These are phyloP conservation scores for Lentinus polychrous DNA, from an alignment of 1,284 basidiomycete genomes.

Conservation along the genomic window DNA sequence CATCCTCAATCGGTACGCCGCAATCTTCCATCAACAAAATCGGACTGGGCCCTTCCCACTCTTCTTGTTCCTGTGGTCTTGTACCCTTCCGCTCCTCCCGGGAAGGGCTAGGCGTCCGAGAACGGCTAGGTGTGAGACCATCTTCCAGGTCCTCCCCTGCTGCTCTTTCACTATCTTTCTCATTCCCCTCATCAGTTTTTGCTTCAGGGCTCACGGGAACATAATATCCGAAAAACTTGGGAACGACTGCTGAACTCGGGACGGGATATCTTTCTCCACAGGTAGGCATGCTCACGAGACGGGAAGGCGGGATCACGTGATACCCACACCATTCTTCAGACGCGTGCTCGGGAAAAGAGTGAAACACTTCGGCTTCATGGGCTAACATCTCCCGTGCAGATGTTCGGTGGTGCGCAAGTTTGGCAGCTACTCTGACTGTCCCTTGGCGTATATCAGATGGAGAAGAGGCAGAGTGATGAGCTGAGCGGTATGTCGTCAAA, in stretches of 20 bases:
- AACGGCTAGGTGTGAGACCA: too few relatives aligned
- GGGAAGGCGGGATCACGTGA: slow-evolving; percentile 33
- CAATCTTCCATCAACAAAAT: slow-evolving; percentile 48
- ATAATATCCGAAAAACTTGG: slow-evolving; percentile 52
- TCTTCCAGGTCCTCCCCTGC: too few relatives aligned
- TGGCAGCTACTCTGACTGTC: slow-evolving; percentile 28
- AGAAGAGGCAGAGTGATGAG: slow-evolving; percentile 9
- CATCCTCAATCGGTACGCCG: slow-evolving; percentile 29
- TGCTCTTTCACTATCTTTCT: neutral
- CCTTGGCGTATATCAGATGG: slow-evolving; percentile 14
- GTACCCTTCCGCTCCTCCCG: too few relatives aligned
- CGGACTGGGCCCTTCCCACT: slow-evolving; percentile 26
- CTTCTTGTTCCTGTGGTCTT: too few relatives aligned
- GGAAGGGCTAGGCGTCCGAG: too few relatives aligned
- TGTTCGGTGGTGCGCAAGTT: slow-evolving; percentile 17
- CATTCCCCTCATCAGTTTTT: neutral
- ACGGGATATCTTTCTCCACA: slow-evolving; percentile 34
- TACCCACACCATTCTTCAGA: slow-evolving; percentile 43
- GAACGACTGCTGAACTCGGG: slow-evolving; percentile 39
- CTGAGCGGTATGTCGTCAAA: slow-evolving; percentile 14
- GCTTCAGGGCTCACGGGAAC: slow-evolving; percentile 20
- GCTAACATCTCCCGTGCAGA: slow-evolving; percentile 22
- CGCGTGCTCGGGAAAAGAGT: slow-evolving; percentile 35
- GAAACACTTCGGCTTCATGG: slow-evolving; percentile 38
- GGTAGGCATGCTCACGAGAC: too few relatives aligned